Evolutionary conservation across 1,284 basidiomycete species (phyloP).

Genomic region (Sporisorium scitamineum): DNA sequence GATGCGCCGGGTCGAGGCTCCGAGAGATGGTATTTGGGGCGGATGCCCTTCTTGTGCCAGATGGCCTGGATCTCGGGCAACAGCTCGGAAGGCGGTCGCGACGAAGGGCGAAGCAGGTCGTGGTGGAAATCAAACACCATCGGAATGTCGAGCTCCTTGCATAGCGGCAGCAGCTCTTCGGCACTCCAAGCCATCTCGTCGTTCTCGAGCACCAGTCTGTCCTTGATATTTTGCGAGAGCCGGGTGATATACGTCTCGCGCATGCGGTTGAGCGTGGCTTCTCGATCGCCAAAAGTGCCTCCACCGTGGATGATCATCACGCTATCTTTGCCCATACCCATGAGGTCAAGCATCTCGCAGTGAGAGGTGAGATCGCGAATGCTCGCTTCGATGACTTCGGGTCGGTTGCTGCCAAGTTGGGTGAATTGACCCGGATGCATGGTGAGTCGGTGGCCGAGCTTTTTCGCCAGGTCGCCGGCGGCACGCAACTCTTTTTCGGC

Average conservation of each 20-base stretch:
- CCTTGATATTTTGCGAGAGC: conserved; percentile 77
- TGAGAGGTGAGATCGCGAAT: conserved; percentile 86
- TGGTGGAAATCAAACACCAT: conserved; percentile 71
- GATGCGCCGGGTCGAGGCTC: conserved; percentile 70
- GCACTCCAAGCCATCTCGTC: conserved; percentile 91
- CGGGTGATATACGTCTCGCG: conserved; percentile 76
- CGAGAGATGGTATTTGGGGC: conserved; percentile 88
- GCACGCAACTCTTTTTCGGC: conserved; percentile 74
- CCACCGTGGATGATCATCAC: conserved; percentile 80
- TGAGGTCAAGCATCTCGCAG: conserved; percentile 83
- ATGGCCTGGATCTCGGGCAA: conserved; percentile 81
- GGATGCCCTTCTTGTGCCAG: conserved; percentile 79
- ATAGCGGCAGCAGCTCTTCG: conserved; percentile 84
- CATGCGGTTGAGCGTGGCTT: conserved; percentile 78
- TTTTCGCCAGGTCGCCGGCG: conserved; percentile 80
- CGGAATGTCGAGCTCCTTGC: conserved; percentile 83
- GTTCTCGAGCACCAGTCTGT: conserved; percentile 86
- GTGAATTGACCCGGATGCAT: conserved; percentile 86
- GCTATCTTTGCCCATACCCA: conserved; percentile 80
- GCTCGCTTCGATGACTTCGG: conserved; percentile 79
- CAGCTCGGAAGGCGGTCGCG: conserved; percentile 71
- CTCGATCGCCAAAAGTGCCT: conserved; percentile 84
- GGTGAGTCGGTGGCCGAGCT: conserved; percentile 83
- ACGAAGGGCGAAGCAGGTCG: conserved; percentile 69
- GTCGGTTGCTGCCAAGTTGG: conserved; percentile 82